phyloP scores from a whole-genome alignment of 2,329 filamentous ascomycete genomes.

The Pseudocercospora eumusae region DNA sequence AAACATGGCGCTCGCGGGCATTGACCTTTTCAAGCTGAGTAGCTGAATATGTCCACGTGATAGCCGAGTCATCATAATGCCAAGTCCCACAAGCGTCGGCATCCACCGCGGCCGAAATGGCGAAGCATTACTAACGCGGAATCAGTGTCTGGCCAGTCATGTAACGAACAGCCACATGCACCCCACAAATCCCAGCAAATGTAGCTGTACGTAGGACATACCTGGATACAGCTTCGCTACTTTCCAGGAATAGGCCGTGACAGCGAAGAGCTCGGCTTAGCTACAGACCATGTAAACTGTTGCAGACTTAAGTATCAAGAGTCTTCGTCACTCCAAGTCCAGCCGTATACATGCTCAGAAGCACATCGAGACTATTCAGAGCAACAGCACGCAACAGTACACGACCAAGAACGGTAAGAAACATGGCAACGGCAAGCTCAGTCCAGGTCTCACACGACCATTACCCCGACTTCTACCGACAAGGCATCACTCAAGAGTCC shows the following conservation, averaged over 20 bases:
- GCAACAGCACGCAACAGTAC: not conserved
- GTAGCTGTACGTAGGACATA: constrained; percentile 4
- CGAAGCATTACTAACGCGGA: not conserved
- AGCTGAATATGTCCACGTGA: not conserved
- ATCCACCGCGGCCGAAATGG: not conserved
- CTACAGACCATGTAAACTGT: not conserved
- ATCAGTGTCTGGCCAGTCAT: not conserved
- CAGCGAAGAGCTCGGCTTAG: not conserved
- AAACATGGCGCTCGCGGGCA: not conserved
- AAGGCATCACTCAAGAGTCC: constrained; percentile 56
- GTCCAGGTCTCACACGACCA: constrained; percentile 50
- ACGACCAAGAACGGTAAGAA: constrained; percentile 19
- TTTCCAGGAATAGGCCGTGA: constrained; percentile 5
- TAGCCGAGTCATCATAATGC: not conserved
- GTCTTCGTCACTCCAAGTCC: not conserved
- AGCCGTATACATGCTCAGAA: constrained; percentile 2
- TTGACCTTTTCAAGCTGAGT: not conserved
- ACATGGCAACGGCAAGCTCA: constrained; percentile 53
- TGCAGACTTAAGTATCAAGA: not conserved
- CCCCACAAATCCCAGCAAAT: not conserved
- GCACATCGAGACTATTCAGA: not conserved
- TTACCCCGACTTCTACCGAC: constrained; percentile 50
- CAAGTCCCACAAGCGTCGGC: not conserved
- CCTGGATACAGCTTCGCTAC: constrained; percentile 7
- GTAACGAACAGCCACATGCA: not conserved